phyloP scores from a whole-genome alignment of 176 grass and related monocot species.

The Areca catechu region DNA sequence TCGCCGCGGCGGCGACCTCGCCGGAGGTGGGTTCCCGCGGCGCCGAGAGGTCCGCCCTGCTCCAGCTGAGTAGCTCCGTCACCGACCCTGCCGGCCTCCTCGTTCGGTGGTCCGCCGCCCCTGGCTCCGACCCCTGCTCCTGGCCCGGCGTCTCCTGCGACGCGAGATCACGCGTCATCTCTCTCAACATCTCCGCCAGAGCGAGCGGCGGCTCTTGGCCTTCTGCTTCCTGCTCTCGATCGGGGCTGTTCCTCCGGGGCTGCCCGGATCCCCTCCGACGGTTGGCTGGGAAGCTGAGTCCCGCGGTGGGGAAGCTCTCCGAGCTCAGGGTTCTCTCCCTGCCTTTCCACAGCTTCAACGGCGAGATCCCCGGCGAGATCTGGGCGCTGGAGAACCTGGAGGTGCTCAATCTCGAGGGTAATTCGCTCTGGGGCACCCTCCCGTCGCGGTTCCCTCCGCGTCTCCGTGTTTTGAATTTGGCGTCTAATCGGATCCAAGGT shows the following conservation, averaged over 20 bases:
- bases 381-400: slow-evolving; percentile 42
- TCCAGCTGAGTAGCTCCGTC: slow-evolving; percentile 53
- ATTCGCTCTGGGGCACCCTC: slow-evolving; percentile 40
- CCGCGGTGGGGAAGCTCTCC: not conserved
- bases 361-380: slow-evolving; percentile 47
- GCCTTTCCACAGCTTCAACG: slow-evolving; percentile 34
- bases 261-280: not conserved
- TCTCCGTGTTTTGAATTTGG: slow-evolving; percentile 48
- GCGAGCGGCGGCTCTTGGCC: not conserved
- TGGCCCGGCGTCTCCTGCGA: slow-evolving; percentile 71
- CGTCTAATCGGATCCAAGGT: slow-evolving; percentile 49
- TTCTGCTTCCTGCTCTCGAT: not conserved
- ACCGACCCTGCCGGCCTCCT: slow-evolving; percentile 46
- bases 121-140: slow-evolving; percentile 34
- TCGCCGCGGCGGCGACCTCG: not conserved
- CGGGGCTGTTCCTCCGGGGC: not conserved
- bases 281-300: slow-evolving; percentile 6
- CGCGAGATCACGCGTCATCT: slow-evolving; percentile 32
- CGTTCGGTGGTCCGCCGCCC: slow-evolving; percentile 29
- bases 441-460: slow-evolving; percentile 37
- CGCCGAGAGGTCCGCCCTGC: slow-evolving; percentile 38
- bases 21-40: not conserved
- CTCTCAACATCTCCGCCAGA: slow-evolving; percentile 37
- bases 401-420: slow-evolving; percentile 39
- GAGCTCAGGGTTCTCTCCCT: slow-evolving; percentile 18